Conservation (phyloP, 768 basidiomycete species). For the Kwoniella sp. region DNA sequence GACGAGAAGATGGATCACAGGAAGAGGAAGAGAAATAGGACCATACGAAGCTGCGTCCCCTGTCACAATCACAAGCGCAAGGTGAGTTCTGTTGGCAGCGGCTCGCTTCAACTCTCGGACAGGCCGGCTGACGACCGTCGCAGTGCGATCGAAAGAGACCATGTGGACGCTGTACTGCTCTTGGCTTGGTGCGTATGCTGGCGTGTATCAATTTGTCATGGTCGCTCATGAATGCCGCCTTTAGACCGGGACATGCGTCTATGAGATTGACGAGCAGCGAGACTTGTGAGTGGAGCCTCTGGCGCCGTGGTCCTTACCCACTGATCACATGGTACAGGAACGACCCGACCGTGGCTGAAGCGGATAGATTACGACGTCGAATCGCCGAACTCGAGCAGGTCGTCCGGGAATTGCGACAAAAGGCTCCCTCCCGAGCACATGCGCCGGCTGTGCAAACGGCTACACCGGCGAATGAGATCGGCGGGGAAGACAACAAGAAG, state of each 20-base stretch:
- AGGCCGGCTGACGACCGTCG: constrained; percentile 2
- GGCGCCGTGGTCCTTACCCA: neutral
- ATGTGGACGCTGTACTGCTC: constrained; percentile 82
- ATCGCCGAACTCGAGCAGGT: constrained; percentile 91
- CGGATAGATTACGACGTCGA: constrained; percentile 73
- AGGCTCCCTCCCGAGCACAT: constrained; percentile 19
- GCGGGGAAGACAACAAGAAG: constrained; percentile 30
- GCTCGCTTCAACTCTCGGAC: no score
- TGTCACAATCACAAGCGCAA: constrained; percentile 94
- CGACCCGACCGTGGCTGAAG: constrained; percentile 82
- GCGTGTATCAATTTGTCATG: neutral
- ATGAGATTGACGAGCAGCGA: constrained; percentile 72
- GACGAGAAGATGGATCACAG: constrained; percentile 52
- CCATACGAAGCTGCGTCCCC: constrained; percentile 72
- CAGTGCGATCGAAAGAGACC: constrained; percentile 90
- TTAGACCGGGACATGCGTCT: constrained; percentile 88
- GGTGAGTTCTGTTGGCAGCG: constrained; percentile 54
- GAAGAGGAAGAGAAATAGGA: constrained; percentile 83
- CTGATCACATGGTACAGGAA: constrained; percentile 56
- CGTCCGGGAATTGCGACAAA: constrained; percentile 70
- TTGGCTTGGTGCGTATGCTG: constrained; percentile 62
- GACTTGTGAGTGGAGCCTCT: constrained; percentile 22
- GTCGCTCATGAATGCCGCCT: constrained; percentile 5
- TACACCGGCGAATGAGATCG: neutral
- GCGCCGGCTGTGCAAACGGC: neutral